A percentile compares a stretch with the other conserved stretches of the same genome.
Conservation (phyloP, 83 land plant species). For the Isoetes engelmannii region DNA sequence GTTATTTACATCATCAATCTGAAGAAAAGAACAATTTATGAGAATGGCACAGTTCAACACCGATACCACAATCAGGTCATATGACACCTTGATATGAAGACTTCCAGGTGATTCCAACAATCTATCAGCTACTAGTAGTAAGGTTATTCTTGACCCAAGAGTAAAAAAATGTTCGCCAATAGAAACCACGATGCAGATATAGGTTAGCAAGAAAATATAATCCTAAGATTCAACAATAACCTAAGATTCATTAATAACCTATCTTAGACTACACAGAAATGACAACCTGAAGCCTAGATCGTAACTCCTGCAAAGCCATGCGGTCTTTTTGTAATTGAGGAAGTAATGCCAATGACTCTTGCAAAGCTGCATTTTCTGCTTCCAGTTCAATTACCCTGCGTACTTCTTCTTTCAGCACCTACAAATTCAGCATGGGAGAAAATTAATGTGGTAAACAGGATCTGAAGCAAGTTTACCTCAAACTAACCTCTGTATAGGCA, state of each 20-base stretch:
- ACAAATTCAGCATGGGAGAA: too few relatives aligned
- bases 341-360: slow-evolving; percentile 29
- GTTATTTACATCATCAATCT: too few relatives aligned
- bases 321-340: slow-evolving; percentile 41
- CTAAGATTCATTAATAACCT: too few relatives aligned
- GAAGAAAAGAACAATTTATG: too few relatives aligned
- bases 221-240: too few relatives aligned
- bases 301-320: slow-evolving; percentile 19
- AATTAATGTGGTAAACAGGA: background rate
- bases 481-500: slow-evolving; percentile 29
- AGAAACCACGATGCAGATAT: background rate
- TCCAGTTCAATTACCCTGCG: slow-evolving; percentile 35
- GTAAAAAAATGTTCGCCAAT: background rate
- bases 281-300: slow-evolving; percentile 29
- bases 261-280: too few relatives aligned
- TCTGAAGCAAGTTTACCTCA: background rate
- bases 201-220: too few relatives aligned
- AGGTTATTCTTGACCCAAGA: background rate
- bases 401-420: slow-evolving; percentile 39
- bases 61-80: too few relatives aligned
- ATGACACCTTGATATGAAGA: too few relatives aligned
- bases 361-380: slow-evolving; percentile 40
- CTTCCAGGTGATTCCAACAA: too few relatives aligned
- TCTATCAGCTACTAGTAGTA: too few relatives aligned
- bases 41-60: too few relatives aligned